Conservation (phyloP, 2,329 filamentous ascomycete species). For the Aspergillus persii region DNA sequence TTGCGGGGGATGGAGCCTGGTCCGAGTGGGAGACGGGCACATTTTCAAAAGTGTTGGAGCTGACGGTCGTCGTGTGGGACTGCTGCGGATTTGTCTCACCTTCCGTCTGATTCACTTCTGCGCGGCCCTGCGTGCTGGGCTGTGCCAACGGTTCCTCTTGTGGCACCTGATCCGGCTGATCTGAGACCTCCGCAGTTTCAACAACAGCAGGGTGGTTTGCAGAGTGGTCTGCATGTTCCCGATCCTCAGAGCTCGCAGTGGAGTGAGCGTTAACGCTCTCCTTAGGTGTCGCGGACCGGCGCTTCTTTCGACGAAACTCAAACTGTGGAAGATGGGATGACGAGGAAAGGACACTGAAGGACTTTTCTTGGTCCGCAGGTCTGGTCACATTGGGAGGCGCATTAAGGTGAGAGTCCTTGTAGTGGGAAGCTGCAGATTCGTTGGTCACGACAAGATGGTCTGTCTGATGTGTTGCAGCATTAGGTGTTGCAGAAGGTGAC, state of each 20-base stretch:
- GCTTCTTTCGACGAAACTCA: slow-evolving; percentile 33
- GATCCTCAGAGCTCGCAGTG: background rate
- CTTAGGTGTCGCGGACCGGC: slow-evolving; percentile 6
- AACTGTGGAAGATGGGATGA: slow-evolving; percentile 41
- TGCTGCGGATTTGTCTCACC: background rate
- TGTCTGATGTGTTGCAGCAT: background rate
- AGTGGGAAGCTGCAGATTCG: background rate
- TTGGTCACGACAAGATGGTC: background rate
- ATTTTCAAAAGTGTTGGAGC: slow-evolving; percentile 16
- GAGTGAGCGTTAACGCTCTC: slow-evolving; percentile 8
- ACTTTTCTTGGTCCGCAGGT: slow-evolving; percentile 15
- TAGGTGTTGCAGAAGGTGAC: background rate
- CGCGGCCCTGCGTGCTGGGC: background rate
- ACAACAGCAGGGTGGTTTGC: background rate
- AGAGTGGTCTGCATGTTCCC: background rate
- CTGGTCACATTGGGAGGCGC: background rate
- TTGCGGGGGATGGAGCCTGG: slow-evolving; percentile 6
- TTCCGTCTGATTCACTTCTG: background rate
- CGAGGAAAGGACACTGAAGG: slow-evolving; percentile 32
- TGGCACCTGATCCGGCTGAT: background rate
- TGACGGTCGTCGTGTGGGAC: slow-evolving; percentile 13
- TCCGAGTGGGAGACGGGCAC: slow-evolving; percentile 9
- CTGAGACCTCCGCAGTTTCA: background rate
- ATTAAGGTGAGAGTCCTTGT: background rate
- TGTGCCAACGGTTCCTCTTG: background rate